Conservation (phyloP, 768 basidiomycete genomes). For the Trametes cingulata region DNA sequence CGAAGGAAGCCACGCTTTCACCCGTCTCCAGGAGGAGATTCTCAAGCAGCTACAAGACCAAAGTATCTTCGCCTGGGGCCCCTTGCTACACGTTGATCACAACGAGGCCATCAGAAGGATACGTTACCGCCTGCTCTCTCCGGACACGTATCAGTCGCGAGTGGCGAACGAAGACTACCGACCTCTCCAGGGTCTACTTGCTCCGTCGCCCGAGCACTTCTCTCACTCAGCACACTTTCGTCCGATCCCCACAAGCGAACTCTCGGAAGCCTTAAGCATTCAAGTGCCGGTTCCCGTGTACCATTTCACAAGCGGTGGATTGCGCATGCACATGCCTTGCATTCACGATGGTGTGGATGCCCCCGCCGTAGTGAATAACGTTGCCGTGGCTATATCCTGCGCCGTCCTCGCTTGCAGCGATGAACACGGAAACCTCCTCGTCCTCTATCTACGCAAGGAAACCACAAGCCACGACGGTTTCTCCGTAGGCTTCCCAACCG, state of each 20-base stretch:
- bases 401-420: slow-evolving; percentile 1
- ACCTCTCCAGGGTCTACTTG: background rate
- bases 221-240: background rate
- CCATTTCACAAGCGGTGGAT: background rate
- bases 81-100: background rate
- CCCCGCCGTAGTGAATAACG: background rate
- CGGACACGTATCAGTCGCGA: background rate
- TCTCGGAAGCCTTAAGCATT: background rate
- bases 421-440: background rate
- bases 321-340: background rate
- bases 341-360: background rate
- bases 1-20: slow-evolving; percentile 1
- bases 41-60: slow-evolving; percentile 5
- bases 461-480: background rate
- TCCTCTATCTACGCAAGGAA: slow-evolving; percentile 1
- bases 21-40: slow-evolving; percentile 6
- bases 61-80: slow-evolving; percentile 4
- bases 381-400: background rate
- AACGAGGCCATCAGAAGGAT: background rate
- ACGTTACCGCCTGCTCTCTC: background rate
- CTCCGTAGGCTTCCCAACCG: background rate
- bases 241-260: background rate
- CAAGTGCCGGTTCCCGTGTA: slow-evolving; percentile 1
- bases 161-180: background rate
- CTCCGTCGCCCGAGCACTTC: background rate